phyloP scores from a whole-genome alignment of 2,329 filamentous ascomycete genomes.

The Cryphonectria radicalis region DNA sequence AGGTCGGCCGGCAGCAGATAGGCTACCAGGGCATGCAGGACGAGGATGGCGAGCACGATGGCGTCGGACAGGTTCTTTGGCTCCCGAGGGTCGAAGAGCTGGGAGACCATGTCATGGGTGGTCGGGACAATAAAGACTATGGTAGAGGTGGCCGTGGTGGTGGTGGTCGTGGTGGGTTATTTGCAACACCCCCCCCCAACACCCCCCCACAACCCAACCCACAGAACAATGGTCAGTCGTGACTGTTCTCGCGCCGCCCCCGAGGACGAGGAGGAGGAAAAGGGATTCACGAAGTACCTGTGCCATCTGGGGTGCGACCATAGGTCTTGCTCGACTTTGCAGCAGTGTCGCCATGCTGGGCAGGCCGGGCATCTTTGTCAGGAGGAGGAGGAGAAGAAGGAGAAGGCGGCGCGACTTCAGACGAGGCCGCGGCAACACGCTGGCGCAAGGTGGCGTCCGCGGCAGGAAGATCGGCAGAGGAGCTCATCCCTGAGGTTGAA shows the following conservation, averaged over 20 bases:
- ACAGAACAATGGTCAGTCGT: neutral
- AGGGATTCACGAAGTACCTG: conserved; percentile 58
- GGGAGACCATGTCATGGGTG: conserved; percentile 98
- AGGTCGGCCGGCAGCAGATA: conserved; percentile 71
- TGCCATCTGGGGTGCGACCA: conserved; percentile 88
- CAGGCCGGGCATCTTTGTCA: conserved; percentile 11
- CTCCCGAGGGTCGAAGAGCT: conserved; percentile 90
- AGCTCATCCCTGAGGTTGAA: conserved; percentile 33
- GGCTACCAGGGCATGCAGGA: conserved; percentile 72
- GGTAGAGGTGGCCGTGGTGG: conserved; percentile 11
- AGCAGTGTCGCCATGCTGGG: conserved; percentile 15
- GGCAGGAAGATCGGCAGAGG: conserved; percentile 30
- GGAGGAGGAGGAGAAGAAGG: neutral
- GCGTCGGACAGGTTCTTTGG: conserved; percentile 93
- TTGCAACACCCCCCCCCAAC: no score
- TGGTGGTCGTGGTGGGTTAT: neutral
- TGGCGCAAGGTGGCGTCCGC: conserved; percentile 38
- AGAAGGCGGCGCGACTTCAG: conserved; percentile 10
- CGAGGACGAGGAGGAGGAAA: neutral
- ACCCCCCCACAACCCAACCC: no score
- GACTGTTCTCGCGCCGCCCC: neutral
- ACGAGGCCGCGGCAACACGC: conserved; percentile 12
- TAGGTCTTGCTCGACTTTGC: conserved; percentile 72
- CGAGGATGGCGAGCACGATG: conserved; percentile 78
- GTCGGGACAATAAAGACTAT: conserved; percentile 93